These are phyloP conservation scores for Hylodesmum podocarpum DNA, from an alignment of 306 rosid genomes.

Conservation along the genomic window DNA sequence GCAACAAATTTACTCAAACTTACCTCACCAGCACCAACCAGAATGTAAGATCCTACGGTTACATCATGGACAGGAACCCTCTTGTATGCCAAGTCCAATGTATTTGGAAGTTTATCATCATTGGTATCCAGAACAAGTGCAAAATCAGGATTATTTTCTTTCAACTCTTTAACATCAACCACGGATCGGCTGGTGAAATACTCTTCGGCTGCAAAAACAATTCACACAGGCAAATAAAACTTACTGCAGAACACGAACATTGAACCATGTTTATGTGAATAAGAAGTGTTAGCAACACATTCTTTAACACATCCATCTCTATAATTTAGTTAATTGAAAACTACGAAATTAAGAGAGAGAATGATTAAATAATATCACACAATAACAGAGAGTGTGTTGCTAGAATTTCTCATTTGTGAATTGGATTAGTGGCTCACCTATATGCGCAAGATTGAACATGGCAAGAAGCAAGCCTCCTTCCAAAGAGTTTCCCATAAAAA, in stretches of 20 bases:
- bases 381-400: too few relatives aligned
- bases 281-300: too few relatives aligned
- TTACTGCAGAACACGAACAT: neutral
- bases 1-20: conserved; percentile 25
- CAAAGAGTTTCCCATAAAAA: conserved; percentile 87
- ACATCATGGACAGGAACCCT: conserved; percentile 88
- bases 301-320: too few relatives aligned
- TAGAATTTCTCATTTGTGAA: too few relatives aligned
- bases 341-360: too few relatives aligned
- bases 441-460: conserved; percentile 95
- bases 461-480: conserved; percentile 99
- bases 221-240: conserved; percentile 30
- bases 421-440: conserved; percentile 52
- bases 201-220: conserved; percentile 79
- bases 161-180: conserved; percentile 90
- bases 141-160: conserved; percentile 92
- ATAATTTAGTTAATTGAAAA: too few relatives aligned
- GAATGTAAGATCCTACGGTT: conserved; percentile 75
- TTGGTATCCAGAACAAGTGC: conserved; percentile 79
- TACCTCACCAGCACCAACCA: conserved; percentile 97
- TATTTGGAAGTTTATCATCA: conserved; percentile 74
- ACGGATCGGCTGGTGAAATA: conserved; percentile 87
- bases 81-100: conserved; percentile 73
- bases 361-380: too few relatives aligned
- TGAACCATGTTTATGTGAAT: neutral